These are phyloP conservation scores for Cyberlindnera petersonii DNA, from an alignment of 805 yeast species.

Conservation along the genomic window DNA sequence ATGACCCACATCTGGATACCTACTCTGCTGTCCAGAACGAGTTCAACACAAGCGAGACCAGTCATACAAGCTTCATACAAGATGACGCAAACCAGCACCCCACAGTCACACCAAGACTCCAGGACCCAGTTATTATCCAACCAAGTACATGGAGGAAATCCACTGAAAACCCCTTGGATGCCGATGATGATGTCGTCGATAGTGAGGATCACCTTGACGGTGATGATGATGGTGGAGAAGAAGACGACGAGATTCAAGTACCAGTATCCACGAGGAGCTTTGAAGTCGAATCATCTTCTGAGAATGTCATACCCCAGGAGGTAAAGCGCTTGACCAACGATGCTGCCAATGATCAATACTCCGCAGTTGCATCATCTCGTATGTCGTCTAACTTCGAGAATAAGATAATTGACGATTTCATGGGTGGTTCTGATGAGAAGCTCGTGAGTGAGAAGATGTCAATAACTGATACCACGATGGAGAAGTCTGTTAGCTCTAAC, in stretches of 20 bases:
- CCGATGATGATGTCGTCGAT: conserved; percentile 1
- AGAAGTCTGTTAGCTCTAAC: conserved; percentile 12
- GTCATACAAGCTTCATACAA: neutral
- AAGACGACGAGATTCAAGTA: too few relatives aligned
- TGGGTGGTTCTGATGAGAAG: conserved; percentile 21
- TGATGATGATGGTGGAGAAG: conserved; percentile 2
- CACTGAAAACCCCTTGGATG: too few relatives aligned
- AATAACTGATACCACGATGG: conserved; percentile 3
- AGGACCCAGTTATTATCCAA: conserved; percentile 15
- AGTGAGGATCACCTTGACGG: conserved; percentile 2
- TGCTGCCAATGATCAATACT: conserved; percentile 2
- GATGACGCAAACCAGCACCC: neutral
- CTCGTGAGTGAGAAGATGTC: conserved; percentile 10
- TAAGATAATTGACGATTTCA: conserved; percentile 25
- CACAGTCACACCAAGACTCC: conserved; percentile 4
- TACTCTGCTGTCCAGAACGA: conserved; percentile 2
- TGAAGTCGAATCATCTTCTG: conserved; percentile 10
- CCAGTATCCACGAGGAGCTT: neutral
- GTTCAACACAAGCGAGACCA: neutral
- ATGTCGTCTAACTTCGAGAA: conserved; percentile 26
- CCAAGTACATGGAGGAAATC: conserved; percentile 9
- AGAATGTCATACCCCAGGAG: conserved; percentile 14
- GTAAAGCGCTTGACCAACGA: neutral
- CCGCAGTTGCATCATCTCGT: conserved; percentile 15
- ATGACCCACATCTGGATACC: conserved; percentile 2